These are phyloP conservation scores for Pneumocystis jirovecii DNA, from an alignment of 1,139 yeast species.

Conservation along the genomic window DNA sequence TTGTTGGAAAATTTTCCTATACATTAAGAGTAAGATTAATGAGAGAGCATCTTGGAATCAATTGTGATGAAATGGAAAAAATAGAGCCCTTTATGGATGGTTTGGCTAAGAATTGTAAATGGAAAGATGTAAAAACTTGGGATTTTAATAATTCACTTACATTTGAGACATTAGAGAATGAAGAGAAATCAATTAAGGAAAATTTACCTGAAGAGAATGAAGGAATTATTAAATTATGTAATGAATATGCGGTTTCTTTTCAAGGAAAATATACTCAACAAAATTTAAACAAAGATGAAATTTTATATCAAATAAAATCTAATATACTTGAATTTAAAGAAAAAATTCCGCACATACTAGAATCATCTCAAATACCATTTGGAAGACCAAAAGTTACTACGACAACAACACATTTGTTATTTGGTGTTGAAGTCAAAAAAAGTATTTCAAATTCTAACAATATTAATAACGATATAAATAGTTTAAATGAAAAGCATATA, in stretches of 20 bases:
- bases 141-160: not conserved
- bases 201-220: not conserved
- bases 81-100: slow-evolving; percentile 47
- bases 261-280: not conserved
- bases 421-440: not conserved
- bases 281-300: not conserved
- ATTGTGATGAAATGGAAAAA: slow-evolving; percentile 71
- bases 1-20: slow-evolving; percentile 80
- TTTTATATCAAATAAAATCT: not conserved
- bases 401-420: not conserved
- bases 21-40: slow-evolving; percentile 75
- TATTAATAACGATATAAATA: not conserved
- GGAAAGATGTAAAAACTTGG: slow-evolving; percentile 7
- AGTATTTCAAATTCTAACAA: not conserved
- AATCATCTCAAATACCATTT: not conserved
- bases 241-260: not conserved
- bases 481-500: not conserved
- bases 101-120: slow-evolving; percentile 25
- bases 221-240: not conserved
- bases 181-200: not conserved
- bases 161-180: not conserved
- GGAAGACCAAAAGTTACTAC: not conserved
- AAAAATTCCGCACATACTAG: not conserved
- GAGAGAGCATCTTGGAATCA: slow-evolving; percentile 94
- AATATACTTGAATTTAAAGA: not conserved